Evolutionary conservation across 2,329 filamentous ascomycete genomes (phyloP).

Genomic region (Diaporthe ilicicola): DNA sequence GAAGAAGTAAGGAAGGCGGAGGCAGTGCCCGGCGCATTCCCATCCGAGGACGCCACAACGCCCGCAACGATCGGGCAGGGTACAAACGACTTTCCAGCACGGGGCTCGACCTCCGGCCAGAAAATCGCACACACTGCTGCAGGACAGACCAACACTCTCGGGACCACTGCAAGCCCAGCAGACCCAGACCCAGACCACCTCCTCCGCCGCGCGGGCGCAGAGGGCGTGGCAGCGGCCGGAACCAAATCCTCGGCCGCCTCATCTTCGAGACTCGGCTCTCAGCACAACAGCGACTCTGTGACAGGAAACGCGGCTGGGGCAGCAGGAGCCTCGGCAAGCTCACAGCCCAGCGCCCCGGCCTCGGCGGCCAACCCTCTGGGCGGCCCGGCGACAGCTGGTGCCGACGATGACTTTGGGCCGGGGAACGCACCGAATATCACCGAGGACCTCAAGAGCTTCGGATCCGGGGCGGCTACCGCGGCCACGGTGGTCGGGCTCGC

Average conservation of each 20-base stretch:
- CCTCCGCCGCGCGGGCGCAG: neutral
- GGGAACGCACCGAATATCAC: neutral
- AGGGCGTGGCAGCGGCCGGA: neutral
- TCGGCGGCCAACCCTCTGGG: neutral
- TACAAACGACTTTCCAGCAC: neutral
- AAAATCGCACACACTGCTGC: slow-evolving; percentile 1
- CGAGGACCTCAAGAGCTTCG: neutral
- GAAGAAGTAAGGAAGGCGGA: neutral
- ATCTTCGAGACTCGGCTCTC: too few relatives aligned
- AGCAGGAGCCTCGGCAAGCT: neutral
- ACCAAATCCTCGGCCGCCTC: neutral
- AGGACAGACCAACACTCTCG: neutral
- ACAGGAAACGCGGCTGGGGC: neutral
- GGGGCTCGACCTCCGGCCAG: neutral
- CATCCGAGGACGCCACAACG: neutral
- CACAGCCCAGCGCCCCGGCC: neutral
- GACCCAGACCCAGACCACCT: slow-evolving; percentile 1
- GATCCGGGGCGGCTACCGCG: neutral
- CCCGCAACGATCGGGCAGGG: neutral
- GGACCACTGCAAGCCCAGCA: neutral
- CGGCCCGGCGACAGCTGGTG: neutral
- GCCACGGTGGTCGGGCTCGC: slow-evolving; percentile 14
- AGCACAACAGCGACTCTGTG: too few relatives aligned
- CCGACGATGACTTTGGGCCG: neutral
- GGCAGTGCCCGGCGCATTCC: neutral